These are phyloP conservation scores for Gynostemma pentaphyllum DNA, from an alignment of 306 rosid species.

Conservation along the genomic window DNA sequence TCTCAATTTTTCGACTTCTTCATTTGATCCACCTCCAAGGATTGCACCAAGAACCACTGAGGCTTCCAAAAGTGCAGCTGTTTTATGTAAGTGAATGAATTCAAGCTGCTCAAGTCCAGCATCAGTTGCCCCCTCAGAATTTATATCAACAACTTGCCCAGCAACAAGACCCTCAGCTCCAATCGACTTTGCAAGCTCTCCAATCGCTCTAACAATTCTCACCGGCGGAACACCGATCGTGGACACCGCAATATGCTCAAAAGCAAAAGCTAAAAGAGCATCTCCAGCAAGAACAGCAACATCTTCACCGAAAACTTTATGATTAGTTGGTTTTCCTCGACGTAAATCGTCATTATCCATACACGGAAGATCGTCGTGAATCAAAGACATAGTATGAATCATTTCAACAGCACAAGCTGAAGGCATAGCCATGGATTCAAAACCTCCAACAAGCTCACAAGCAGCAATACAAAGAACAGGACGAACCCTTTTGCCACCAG, in stretches of 20 bases:
- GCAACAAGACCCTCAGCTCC: conserved; percentile 65
- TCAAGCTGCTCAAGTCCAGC: conserved; percentile 46
- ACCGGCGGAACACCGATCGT: conserved; percentile 25
- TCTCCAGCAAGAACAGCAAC: conserved; percentile 67
- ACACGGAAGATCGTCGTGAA: conserved; percentile 73
- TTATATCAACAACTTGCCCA: conserved; percentile 53
- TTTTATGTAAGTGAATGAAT: conserved; percentile 54
- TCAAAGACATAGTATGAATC: conserved; percentile 78
- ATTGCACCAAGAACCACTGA: conserved; percentile 59
- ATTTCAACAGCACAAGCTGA: conserved; percentile 73
- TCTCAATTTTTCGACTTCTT: conserved; percentile 40
- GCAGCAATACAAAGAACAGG: conserved; percentile 67
- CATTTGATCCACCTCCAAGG: conserved; percentile 48
- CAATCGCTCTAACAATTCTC: conserved; percentile 32
- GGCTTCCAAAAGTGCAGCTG: conserved; percentile 56
- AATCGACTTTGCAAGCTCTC: conserved; percentile 45
- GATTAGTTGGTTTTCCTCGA: conserved; percentile 65
- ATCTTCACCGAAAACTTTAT: conserved; percentile 64
- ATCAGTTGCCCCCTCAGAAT: conserved; percentile 34
- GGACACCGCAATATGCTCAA: conserved; percentile 43
- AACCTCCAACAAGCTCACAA: conserved; percentile 60
- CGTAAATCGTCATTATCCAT: conserved; percentile 85
- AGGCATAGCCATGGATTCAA: conserved; percentile 33
- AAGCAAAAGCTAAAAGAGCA: conserved; percentile 49
- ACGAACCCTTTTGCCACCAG: conserved; percentile 65